phyloP scores from a whole-genome alignment of 2,329 filamentous ascomycete species.

The Beauveria pseudobassiana region DNA sequence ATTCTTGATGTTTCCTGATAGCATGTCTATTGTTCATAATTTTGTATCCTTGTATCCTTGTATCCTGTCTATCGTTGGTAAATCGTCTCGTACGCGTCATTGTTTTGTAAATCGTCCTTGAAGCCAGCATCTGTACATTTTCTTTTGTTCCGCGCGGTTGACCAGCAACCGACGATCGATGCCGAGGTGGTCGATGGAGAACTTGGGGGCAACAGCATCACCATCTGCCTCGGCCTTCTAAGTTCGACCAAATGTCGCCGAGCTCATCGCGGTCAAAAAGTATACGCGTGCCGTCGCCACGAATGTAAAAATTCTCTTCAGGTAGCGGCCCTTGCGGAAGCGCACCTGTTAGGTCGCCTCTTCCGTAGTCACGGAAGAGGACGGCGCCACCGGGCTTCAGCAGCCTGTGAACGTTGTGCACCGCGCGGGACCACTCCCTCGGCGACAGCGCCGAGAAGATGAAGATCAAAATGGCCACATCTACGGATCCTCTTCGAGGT shows the following conservation, averaged over 20 bases:
- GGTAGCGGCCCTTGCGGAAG: constrained; percentile 90
- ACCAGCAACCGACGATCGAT: constrained; percentile 85
- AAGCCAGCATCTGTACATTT: constrained; percentile 98
- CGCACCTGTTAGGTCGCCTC: constrained; percentile 90
- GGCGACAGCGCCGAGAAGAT: constrained; percentile 92
- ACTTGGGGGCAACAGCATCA: constrained; percentile 29
- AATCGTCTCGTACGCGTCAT: constrained; percentile 26
- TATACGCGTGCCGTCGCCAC: constrained; percentile 94
- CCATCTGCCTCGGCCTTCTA: constrained; percentile 21
- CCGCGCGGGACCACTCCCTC: constrained; percentile 72
- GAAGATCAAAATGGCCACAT: constrained; percentile 92
- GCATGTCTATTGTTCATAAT: too few relatives aligned
- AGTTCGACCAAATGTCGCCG: constrained; percentile 65
- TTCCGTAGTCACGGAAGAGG: constrained; percentile 92
- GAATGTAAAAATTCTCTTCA: constrained; percentile 96
- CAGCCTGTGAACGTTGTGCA: constrained; percentile 71
- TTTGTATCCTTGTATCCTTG: too few relatives aligned
- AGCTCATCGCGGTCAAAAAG: constrained; percentile 91
- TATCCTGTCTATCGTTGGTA: neutral
- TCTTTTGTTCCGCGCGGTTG: constrained; percentile 81
- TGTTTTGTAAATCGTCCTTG: constrained; percentile 74
- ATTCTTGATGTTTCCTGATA: too few relatives aligned
- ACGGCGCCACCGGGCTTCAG: constrained; percentile 91
- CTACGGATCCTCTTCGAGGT: constrained; percentile 69
- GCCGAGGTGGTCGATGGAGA: constrained; percentile 71